phyloP scores from a whole-genome alignment of 805 yeast species.

The Lachancea thermotolerans region DNA sequence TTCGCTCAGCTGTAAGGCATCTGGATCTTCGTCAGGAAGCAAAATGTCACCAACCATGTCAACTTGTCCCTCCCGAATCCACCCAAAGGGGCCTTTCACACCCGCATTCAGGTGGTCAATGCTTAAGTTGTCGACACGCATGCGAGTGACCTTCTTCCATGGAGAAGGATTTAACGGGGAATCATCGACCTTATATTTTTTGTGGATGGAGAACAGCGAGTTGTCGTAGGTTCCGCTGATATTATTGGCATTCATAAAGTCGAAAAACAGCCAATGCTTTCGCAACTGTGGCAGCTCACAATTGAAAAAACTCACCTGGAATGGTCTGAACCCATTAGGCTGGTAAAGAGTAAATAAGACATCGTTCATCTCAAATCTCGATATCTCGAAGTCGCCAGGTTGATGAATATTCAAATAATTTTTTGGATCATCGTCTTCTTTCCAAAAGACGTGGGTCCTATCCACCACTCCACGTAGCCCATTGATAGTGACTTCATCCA shows the following conservation, averaged over 20 bases:
- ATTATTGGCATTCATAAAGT: slow-evolving; percentile 73
- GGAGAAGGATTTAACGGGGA: slow-evolving; percentile 23
- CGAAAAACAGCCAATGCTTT: slow-evolving; percentile 91
- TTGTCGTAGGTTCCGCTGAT: slow-evolving; percentile 91
- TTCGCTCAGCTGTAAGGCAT: slow-evolving; percentile 38
- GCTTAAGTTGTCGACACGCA: slow-evolving; percentile 77
- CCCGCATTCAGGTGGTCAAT: slow-evolving; percentile 90
- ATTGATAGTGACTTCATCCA: slow-evolving; percentile 69
- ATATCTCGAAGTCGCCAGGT: slow-evolving; percentile 93
- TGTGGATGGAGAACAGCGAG: slow-evolving; percentile 86
- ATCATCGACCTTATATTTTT: slow-evolving; percentile 29
- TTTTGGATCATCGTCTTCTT: slow-evolving; percentile 73
- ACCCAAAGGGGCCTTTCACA: slow-evolving; percentile 90
- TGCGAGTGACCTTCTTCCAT: slow-evolving; percentile 63
- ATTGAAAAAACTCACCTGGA: slow-evolving; percentile 80
- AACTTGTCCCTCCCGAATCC: slow-evolving; percentile 90
- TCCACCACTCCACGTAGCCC: slow-evolving; percentile 93
- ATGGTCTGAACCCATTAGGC: slow-evolving; percentile 75
- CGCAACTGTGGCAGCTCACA: slow-evolving; percentile 75
- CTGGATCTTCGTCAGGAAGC: slow-evolving; percentile 62
- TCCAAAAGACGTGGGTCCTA: slow-evolving; percentile 81
- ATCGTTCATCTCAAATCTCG: slow-evolving; percentile 76
- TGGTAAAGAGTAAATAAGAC: slow-evolving; percentile 74
- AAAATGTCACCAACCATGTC: slow-evolving; percentile 89
- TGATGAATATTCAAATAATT: slow-evolving; percentile 64